Percentiles rank a stretch among this genome's conserved stretches.
These are phyloP conservation scores for Trematosphaeria pertusa DNA, from an alignment of 2,329 filamentous ascomycete species.

Conservation along the genomic window DNA sequence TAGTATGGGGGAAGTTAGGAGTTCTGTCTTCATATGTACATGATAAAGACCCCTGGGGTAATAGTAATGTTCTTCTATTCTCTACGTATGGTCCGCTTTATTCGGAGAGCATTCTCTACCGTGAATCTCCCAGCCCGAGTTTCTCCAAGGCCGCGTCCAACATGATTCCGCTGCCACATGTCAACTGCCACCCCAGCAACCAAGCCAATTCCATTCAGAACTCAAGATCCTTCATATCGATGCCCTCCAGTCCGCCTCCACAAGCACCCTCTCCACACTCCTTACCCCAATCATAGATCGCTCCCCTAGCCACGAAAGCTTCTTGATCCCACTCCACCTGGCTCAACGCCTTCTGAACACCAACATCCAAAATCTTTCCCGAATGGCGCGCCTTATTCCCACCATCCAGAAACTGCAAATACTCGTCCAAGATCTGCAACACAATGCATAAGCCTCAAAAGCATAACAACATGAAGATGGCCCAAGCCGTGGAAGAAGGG, in stretches of 20 bases:
- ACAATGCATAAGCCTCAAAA: background rate
- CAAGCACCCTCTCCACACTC: conserved; percentile 4
- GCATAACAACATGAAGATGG: background rate
- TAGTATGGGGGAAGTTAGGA: too few species aligned
- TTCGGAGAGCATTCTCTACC: too few species aligned
- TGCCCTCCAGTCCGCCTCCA: background rate
- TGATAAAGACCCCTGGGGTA: too few species aligned
- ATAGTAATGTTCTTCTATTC: too few species aligned
- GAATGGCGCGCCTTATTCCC: conserved; percentile 37
- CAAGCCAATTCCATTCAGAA: conserved; percentile 4
- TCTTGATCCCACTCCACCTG: conserved; percentile 57
- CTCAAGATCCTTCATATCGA: conserved; percentile 8
- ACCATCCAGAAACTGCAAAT: conserved; percentile 58
- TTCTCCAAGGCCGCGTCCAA: too few species aligned
- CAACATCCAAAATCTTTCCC: conserved; percentile 51
- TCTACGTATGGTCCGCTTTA: too few species aligned
- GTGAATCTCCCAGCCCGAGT: too few species aligned
- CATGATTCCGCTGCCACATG: too few species aligned
- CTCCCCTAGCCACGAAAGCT: conserved; percentile 54
- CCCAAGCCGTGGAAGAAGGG: too few species aligned
- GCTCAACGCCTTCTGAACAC: conserved; percentile 54
- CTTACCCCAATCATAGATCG: conserved; percentile 57
- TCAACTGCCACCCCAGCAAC: too few species aligned
- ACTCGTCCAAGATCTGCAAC: conserved; percentile 56
- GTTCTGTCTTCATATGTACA: too few species aligned